A percentile compares a stretch with the other conserved stretches of the same genome.
These are phyloP conservation scores for Metschnikowia lachancei DNA, from an alignment of 805 yeast genomes.

Conservation along the genomic window DNA sequence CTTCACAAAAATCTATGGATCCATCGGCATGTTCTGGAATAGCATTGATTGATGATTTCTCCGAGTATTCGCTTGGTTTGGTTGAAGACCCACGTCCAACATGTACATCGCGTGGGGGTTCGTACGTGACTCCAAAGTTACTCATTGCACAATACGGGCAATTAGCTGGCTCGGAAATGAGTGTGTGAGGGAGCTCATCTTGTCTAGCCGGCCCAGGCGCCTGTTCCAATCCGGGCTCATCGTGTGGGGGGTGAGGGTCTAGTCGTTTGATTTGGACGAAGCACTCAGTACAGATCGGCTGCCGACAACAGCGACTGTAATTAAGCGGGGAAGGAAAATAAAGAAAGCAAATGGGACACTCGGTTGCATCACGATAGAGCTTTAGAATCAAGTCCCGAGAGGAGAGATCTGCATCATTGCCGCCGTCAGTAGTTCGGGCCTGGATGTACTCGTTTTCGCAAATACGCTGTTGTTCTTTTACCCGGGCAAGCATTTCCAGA, in stretches of 20 bases:
- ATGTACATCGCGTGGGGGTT: slow-evolving; percentile 52
- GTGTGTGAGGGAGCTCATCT: slow-evolving; percentile 50
- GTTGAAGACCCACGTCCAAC: slow-evolving; percentile 57
- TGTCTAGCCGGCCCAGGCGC: too few relatives aligned
- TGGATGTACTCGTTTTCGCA: slow-evolving; percentile 37
- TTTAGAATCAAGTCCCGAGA: slow-evolving; percentile 49
- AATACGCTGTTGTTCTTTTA: slow-evolving; percentile 31
- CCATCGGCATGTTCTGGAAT: slow-evolving; percentile 10
- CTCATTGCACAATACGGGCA: slow-evolving; percentile 94
- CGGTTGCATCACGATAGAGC: slow-evolving; percentile 66
- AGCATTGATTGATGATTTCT: slow-evolving; percentile 10
- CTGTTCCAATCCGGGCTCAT: slow-evolving; percentile 31
- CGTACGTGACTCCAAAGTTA: slow-evolving; percentile 79
- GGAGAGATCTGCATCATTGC: slow-evolving; percentile 23
- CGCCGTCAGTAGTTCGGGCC: slow-evolving; percentile 11
- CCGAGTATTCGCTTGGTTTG: slow-evolving; percentile 42
- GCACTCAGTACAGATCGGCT: slow-evolving; percentile 93
- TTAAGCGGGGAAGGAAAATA: slow-evolving; percentile 79
- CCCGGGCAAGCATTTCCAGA: slow-evolving; percentile 34
- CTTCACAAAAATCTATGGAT: slow-evolving; percentile 6
- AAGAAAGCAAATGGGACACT: slow-evolving; percentile 93
- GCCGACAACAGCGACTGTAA: slow-evolving; percentile 82
- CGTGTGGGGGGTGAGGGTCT: slow-evolving; percentile 94
- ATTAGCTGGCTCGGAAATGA: slow-evolving; percentile 81
- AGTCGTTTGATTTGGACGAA: slow-evolving; percentile 91